Evolutionary conservation across 2,329 filamentous ascomycete species (phyloP).

Genomic region (Aspergillus sergii): DNA sequence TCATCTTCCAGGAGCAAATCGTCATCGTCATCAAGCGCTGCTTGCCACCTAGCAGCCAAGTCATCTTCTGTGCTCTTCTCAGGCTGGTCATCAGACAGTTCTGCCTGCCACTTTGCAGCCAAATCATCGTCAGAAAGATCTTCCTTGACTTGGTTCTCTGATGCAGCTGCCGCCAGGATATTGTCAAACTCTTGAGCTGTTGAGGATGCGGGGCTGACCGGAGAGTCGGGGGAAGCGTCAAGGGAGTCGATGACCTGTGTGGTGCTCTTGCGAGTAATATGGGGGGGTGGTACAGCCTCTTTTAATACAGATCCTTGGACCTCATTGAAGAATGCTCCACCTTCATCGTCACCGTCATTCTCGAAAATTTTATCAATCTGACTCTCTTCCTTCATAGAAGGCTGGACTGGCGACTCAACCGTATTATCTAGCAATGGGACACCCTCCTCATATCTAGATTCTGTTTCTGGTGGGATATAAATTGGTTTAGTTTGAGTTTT

Average conservation of each 20-base stretch:
- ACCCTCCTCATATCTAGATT: constrained; percentile 70
- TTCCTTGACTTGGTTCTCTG: constrained; percentile 23
- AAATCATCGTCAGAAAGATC: constrained; percentile 60
- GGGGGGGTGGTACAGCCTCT: constrained; percentile 15
- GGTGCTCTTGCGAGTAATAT: constrained; percentile 70
- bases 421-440: constrained; percentile 60
- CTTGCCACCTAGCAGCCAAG: constrained; percentile 68
- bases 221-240: constrained; percentile 37
- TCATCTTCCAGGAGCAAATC: constrained; percentile 77
- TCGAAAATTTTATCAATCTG: constrained; percentile 39
- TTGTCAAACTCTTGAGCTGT: constrained; percentile 31
- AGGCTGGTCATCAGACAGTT: constrained; percentile 51
- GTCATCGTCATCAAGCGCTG: constrained; percentile 65
- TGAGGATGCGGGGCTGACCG: constrained; percentile 31
- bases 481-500: constrained; percentile 44
- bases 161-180: constrained; percentile 24
- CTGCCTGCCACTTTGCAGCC: constrained; percentile 80
- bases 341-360: constrained; percentile 40
- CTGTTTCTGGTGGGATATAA: constrained; percentile 43
- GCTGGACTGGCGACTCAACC: constrained; percentile 22
- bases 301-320: constrained; percentile 19
- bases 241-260: constrained; percentile 64
- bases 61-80: constrained; percentile 64
- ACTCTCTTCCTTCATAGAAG: constrained; percentile 29
- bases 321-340: constrained; percentile 38